Percentiles rank a stretch among this genome's conserved stretches.
These are phyloP conservation scores for Candida ipomoeae DNA, from an alignment of 805 yeast genomes.

Conservation along the genomic window DNA sequence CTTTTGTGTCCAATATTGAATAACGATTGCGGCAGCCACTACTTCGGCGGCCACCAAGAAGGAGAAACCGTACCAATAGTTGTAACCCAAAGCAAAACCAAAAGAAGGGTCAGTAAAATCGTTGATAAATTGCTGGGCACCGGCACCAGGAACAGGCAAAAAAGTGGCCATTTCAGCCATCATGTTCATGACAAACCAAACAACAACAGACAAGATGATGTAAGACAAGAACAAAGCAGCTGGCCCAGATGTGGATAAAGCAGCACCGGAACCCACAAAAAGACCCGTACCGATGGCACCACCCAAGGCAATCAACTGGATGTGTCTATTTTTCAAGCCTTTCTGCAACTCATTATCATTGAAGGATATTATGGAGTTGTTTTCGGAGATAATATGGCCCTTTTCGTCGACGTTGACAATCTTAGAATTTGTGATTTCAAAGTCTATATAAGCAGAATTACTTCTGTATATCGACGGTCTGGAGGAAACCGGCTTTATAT, in stretches of 20 bases:
- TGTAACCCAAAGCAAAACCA: constrained; percentile 20
- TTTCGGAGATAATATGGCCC: constrained; percentile 14
- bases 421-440: constrained; percentile 16
- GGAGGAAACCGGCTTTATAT: constrained; percentile 11
- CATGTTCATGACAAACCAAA: constrained; percentile 22
- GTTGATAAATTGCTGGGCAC: constrained; percentile 18
- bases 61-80: constrained; percentile 20
- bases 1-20: constrained; percentile 19
- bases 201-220: constrained; percentile 15
- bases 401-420: constrained; percentile 19
- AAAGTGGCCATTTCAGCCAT: constrained; percentile 21
- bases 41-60: constrained; percentile 19
- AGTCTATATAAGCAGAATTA: constrained; percentile 15
- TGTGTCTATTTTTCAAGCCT: constrained; percentile 21
- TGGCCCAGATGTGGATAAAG: constrained; percentile 15
- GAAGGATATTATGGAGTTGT: constrained; percentile 15
- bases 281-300: constrained; percentile 23
- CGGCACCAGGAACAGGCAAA: constrained; percentile 21
- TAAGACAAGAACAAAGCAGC: constrained; percentile 19
- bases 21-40: constrained; percentile 17
- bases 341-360: constrained; percentile 14
- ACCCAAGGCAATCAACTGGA: constrained; percentile 21
- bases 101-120: constrained; percentile 18
- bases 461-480: constrained; percentile 16
- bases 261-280: constrained; percentile 19